A percentile compares a stretch with the other conserved stretches of the same genome.
Evolutionary conservation across 163 green algal species (phyloP).

Genomic region (Trebouxia gelatinosa): DNA sequence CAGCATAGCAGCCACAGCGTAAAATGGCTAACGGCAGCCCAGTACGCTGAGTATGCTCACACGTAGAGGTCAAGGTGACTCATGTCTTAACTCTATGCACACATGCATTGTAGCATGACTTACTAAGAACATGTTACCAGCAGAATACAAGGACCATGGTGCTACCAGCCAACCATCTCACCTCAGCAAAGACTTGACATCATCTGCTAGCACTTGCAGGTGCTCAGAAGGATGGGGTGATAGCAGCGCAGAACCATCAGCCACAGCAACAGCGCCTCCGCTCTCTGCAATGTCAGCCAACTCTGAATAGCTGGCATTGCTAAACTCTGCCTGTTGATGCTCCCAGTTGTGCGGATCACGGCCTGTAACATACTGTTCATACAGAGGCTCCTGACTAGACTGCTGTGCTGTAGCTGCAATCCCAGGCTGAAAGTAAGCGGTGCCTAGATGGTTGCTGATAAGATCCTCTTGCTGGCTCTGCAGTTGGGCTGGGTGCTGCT

Average conservation of each 20-base stretch:
- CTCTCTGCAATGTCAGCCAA: background rate
- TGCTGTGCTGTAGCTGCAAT: background rate
- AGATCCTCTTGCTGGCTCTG: background rate
- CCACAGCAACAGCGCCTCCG: background rate
- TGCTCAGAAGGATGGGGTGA: background rate
- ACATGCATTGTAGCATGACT: too few species aligned
- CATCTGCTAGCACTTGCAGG: slow-evolving; percentile 11
- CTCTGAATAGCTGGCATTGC: background rate
- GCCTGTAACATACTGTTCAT: too few species aligned
- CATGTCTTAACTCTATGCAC: too few species aligned
- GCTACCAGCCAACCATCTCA: too few species aligned
- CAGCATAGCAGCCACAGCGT: too few species aligned
- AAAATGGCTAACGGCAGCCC: too few species aligned
- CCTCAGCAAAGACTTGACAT: slow-evolving; percentile 30
- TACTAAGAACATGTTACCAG: too few species aligned
- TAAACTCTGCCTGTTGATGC: slow-evolving; percentile 1
- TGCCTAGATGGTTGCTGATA: too few species aligned
- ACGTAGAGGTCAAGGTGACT: too few species aligned
- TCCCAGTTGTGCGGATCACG: background rate
- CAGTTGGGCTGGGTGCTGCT: background rate
- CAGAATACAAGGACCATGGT: too few species aligned
- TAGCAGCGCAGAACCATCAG: background rate
- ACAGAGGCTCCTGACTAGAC: background rate
- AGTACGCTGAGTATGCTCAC: too few species aligned
- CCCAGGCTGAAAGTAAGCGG: too few species aligned